Conservation (phyloP, 495 filamentous ascomycete genomes). For the Parachaetomium inaequale region DNA sequence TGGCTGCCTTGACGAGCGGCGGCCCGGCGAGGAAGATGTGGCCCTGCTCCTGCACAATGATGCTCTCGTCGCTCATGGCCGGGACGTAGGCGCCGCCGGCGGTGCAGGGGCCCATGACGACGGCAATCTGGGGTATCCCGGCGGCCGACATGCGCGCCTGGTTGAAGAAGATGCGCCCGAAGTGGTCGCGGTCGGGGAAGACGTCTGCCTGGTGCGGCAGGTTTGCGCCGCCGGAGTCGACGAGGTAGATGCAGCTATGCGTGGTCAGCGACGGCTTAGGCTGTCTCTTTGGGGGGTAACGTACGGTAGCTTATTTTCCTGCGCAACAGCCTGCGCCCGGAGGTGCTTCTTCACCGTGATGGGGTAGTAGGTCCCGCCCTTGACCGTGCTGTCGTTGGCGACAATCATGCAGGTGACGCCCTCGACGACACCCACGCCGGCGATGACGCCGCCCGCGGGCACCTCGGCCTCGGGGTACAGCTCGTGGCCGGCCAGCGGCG, state of each 20-base stretch:
- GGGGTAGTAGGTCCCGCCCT: constrained; percentile 98
- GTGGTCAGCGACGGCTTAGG: neutral
- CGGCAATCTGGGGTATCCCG: constrained; percentile 88
- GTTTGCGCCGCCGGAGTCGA: constrained; percentile 95
- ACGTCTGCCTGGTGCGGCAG: constrained; percentile 94
- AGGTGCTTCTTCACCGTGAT: constrained; percentile 98
- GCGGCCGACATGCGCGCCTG: constrained; percentile 86
- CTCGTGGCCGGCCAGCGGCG: constrained; percentile 78
- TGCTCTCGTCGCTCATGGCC: constrained; percentile 94
- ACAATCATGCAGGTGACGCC: constrained; percentile 93
- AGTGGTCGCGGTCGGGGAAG: constrained; percentile 93
- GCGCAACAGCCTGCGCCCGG: constrained; percentile 84
- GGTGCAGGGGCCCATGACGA: constrained; percentile 98
- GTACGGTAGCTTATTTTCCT: constrained; percentile 71
- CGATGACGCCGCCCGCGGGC: constrained; percentile 82
- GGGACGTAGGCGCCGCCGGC: constrained; percentile 96
- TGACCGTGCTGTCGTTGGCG: constrained; percentile 96
- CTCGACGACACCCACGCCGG: constrained; percentile 84
- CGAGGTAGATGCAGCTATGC: constrained; percentile 80
- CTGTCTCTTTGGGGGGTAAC: constrained; percentile 15
- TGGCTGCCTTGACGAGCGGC: constrained; percentile 93
- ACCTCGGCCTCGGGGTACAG: constrained; percentile 74
- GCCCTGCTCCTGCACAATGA: constrained; percentile 91
- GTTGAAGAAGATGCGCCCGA: constrained; percentile 98
- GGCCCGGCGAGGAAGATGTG: constrained; percentile 96